A percentile compares a stretch with the other conserved stretches of the same genome.
These are phyloP conservation scores for Neurospora sp. DNA, from an alignment of 495 filamentous ascomycete species.

Conservation along the genomic window DNA sequence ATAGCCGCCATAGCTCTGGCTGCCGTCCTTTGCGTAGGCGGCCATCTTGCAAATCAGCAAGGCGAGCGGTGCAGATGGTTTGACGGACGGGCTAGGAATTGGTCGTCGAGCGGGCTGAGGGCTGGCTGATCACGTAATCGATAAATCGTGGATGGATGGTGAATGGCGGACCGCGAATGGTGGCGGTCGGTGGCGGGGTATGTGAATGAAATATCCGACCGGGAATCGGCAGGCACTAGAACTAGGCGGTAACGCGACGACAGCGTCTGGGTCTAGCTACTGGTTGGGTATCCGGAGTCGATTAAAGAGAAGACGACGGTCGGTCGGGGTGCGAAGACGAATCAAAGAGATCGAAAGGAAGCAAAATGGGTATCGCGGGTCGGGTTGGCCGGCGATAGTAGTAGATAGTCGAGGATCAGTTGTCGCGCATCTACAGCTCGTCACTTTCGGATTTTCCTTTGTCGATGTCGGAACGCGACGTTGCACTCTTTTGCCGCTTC, in stretches of 20 bases:
- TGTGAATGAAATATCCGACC: neutral
- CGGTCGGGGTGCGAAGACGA: neutral
- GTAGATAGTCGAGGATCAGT: neutral
- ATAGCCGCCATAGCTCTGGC: slow-evolving; percentile 14
- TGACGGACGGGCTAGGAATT: neutral
- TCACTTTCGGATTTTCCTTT: neutral
- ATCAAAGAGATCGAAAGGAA: neutral
- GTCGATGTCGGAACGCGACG: neutral
- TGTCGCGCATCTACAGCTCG: neutral
- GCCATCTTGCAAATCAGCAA: slow-evolving; percentile 10
- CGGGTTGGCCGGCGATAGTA: neutral
- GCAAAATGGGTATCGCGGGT: neutral
- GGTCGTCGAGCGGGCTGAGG: neutral
- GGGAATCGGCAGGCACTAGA: neutral
- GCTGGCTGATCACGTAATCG: neutral
- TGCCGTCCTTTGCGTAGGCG: slow-evolving; percentile 11
- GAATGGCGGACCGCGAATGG: neutral
- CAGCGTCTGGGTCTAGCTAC: neutral
- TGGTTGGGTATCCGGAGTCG: neutral
- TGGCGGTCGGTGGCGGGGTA: neutral
- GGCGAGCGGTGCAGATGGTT: neutral
- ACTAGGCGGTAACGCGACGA: neutral
- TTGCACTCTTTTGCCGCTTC: neutral
- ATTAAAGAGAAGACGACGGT: neutral
- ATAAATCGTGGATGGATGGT: neutral